Percentiles rank a stretch among this genome's conserved stretches.
Conservation (phyloP, 1,284 basidiomycete genomes). For the Phellopilus nigrolimitatus region DNA sequence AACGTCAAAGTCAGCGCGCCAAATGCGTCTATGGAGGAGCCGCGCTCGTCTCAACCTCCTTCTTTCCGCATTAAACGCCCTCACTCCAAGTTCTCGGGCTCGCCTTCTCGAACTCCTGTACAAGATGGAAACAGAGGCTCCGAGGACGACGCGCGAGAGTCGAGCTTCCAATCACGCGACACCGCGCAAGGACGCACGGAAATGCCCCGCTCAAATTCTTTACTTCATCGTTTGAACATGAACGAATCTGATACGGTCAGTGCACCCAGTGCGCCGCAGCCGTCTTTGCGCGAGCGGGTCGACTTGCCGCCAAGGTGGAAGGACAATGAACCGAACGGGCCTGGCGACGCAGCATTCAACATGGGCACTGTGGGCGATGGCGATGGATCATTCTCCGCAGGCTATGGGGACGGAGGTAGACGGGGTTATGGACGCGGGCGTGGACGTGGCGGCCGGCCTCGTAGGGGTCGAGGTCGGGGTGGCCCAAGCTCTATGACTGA, state of each 20-base stretch:
- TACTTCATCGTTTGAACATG: slow-evolving; percentile 17
- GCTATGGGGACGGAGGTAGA: not conserved
- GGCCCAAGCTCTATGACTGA: not conserved
- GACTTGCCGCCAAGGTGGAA: not conserved
- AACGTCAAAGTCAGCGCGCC: not conserved
- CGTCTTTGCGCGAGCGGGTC: slow-evolving; percentile 6
- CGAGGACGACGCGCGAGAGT: not conserved
- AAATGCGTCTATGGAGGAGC: not conserved
- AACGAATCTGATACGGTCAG: slow-evolving; percentile 1
- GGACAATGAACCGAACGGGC: not conserved
- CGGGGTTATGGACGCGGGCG: slow-evolving; percentile 2
- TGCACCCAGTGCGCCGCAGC: not conserved
- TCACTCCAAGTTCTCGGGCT: not conserved
- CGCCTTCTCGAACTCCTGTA: not conserved
- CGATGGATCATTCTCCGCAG: not conserved
- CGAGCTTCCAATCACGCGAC: not conserved
- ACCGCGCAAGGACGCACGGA: not conserved
- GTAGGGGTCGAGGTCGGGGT: slow-evolving; percentile 2
- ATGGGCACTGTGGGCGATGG: not conserved
- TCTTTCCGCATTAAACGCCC: not conserved
- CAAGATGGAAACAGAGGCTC: not conserved
- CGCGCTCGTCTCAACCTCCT: not conserved
- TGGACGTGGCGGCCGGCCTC: not conserved
- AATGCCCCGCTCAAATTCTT: slow-evolving; percentile 9
- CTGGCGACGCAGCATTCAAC: not conserved